Base-by-base conservation (phyloP, 257 asterid genomes). In the Gentiana macrophylla region DNA sequence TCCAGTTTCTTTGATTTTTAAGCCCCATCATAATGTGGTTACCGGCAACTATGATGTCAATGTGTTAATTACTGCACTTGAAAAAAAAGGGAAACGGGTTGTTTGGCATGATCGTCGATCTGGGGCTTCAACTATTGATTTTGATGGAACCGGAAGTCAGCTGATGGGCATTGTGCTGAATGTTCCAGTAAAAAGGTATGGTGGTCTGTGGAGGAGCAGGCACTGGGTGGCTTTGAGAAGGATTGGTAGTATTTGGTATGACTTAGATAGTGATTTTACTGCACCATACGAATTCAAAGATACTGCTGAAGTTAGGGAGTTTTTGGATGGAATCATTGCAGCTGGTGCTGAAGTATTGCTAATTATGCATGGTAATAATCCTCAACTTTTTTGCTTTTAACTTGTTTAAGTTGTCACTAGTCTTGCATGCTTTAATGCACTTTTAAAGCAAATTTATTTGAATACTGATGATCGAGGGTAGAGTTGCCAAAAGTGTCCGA, bases 41-140 rank as follows among this genome's bases (percentile, higher is more conserved):
- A 86, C 96, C 0, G 96, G 96, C 51, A 90, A 90, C 71, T 90
- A 84, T 63, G 96, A 90, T 62, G 59, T 90, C 56, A 90, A 86
- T 63, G 95, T 90, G 54, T 69, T 90, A 52, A 82, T 90, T 44
- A 74, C 87, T 50, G 96, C 95, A 13, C 74, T 90, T 37, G 87
- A 90, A 77, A 86, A 52, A 49, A 80, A 75, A 59, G 95, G 86
- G 51, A 84, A 90, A 69, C 74, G 37, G 12, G 78, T 86, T n/a
- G 62, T 66, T 65, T 90, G 98, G 96, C 95, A 86, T 56, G 98
- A 86, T 54, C 63, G 68, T 44, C 85, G 98, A 47, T 59, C 55
- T 35, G 80, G 82, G 52, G 82, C 82, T 44, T 76, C 83, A 47
- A 71, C 87, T 6, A 80, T 84, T 50, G 81, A 72, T 72, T 72